phyloP scores from a whole-genome alignment of 352 stramenopile genomes.

The Pythium brassicae region DNA sequence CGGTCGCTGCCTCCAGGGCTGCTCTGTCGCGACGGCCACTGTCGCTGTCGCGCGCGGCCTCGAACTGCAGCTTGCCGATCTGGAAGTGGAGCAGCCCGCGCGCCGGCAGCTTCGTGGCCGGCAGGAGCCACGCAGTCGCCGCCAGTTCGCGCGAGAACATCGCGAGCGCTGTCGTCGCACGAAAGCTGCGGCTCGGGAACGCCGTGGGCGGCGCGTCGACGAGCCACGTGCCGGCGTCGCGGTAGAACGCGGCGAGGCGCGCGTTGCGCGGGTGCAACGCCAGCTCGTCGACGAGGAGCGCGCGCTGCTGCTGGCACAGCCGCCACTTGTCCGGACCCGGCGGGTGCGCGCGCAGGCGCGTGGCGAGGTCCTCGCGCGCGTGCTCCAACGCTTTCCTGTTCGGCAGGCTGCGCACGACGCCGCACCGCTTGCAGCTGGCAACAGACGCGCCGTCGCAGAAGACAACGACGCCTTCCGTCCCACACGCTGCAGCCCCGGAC shows the following conservation, averaged over 20 bases:
- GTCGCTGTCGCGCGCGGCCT: slow-evolving; percentile 3
- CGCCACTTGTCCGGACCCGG: slow-evolving; percentile 19
- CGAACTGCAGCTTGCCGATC: slow-evolving; percentile 33
- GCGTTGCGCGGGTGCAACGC: slow-evolving; percentile 28
- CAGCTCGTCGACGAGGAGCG: slow-evolving; percentile 16
- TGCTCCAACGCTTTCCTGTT: slow-evolving; percentile 12
- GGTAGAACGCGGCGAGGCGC: slow-evolving; percentile 22
- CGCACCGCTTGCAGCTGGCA: slow-evolving; percentile 22
- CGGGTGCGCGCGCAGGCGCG: not conserved
- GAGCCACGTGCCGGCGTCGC: slow-evolving; percentile 41
- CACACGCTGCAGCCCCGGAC: slow-evolving; percentile 6
- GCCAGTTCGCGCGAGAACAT: slow-evolving; percentile 27
- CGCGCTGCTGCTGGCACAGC: slow-evolving; percentile 20
- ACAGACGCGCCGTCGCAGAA: not conserved
- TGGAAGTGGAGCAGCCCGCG: slow-evolving; percentile 41
- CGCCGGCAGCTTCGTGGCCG: slow-evolving; percentile 28
- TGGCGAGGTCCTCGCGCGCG: slow-evolving; percentile 14
- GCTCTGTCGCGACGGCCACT: no score
- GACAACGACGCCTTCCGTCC: slow-evolving; percentile 15
- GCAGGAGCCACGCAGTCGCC: slow-evolving; percentile 39
- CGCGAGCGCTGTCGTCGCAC: slow-evolving; percentile 7
- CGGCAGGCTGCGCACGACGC: not conserved
- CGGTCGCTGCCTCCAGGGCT: slow-evolving; percentile 13
- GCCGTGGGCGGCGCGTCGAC: not conserved
- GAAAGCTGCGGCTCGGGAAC: slow-evolving; percentile 5